Conservation (phyloP, 2,329 filamentous ascomycete species). For the Venturia pyrina region DNA sequence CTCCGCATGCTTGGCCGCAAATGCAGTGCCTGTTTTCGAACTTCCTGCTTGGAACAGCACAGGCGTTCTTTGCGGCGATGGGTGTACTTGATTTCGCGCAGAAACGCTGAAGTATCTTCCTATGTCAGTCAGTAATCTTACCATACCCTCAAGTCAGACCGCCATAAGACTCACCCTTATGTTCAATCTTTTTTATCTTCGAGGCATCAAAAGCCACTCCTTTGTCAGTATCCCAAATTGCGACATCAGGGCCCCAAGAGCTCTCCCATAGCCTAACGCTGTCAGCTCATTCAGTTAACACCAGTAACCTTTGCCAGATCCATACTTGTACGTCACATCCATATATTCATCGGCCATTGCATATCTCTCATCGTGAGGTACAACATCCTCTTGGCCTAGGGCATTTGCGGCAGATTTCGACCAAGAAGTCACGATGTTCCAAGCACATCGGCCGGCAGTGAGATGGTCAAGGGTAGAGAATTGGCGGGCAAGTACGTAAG, state of each 20-base stretch:
- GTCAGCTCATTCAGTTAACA: not conserved
- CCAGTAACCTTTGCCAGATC: not conserved
- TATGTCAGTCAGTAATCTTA: not conserved
- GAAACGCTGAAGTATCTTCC: not conserved
- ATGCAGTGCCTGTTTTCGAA: not conserved
- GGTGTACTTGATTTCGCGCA: not conserved
- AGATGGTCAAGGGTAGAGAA: constrained; percentile 2
- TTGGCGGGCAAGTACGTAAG: constrained; percentile 1
- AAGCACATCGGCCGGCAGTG: not conserved
- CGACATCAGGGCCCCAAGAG: not conserved
- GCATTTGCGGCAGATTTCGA: not conserved
- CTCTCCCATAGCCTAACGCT: not conserved
- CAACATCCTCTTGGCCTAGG: not conserved
- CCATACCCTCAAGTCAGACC: not conserved
- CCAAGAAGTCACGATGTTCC: not conserved
- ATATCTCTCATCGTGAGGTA: not conserved
- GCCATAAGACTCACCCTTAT: not conserved
- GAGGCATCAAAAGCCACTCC: not conserved
- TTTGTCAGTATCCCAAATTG: not conserved
- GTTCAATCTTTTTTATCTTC: not conserved
- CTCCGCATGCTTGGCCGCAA: not conserved
- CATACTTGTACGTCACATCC: constrained; percentile 3
- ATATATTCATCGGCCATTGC: not conserved
- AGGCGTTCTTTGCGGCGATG: constrained; percentile 3
- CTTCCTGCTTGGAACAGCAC: constrained; percentile 1